Base-by-base conservation (phyloP, 345 rosid genomes). In the Cardamine chenopodiifolia region DNA sequence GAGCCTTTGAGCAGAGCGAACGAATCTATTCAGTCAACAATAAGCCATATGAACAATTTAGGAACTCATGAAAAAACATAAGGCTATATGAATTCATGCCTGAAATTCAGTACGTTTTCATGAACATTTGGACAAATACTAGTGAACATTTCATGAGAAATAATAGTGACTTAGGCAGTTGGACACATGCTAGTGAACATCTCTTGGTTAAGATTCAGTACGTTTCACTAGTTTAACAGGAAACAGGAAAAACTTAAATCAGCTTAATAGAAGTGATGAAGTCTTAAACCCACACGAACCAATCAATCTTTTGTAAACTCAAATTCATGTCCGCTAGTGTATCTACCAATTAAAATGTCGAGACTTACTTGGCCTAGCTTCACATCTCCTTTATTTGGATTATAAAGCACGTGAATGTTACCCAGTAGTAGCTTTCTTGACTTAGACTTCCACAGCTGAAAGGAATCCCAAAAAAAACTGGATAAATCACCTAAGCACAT, bases 331-430 rank as follows among this genome's bases (percentile, higher is more conserved):
- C 4, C 15, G 66, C 50, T 34, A 48, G 52, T 11, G 44, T 19
- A 62, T 54, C 50, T 61, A 73, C 50, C n/a, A 47, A 22, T 26
- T 47, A 12, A 74, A 50, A 31, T 19, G 25, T 4, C 2, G 19
- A 62, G 6, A 77, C 92, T 72, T 82, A 87, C 97, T 81, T 92
- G 96, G 44, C 92, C 93, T 52, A 92, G 69, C 83, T 92, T 92
- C 65, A 92, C 80, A 19, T 92, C 97, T 63, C 97, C 93, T 66
- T 85, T 81, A 62, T 70, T 83, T 29, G 97, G 93, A 61, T 77
- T 79, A 76, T 75, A 92, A 57, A 88, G 83, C 76, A 90, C 92
- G 32, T 92, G 94, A 53, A 85, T 86, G 80, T 92, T 90, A 54
- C 97, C 89, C 57, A 88, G 73, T 31, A 92, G 54, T 42, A 92